Base-by-base conservation (phyloP, 2,329 filamentous ascomycete species). In the Neobulgaria alba region DNA sequence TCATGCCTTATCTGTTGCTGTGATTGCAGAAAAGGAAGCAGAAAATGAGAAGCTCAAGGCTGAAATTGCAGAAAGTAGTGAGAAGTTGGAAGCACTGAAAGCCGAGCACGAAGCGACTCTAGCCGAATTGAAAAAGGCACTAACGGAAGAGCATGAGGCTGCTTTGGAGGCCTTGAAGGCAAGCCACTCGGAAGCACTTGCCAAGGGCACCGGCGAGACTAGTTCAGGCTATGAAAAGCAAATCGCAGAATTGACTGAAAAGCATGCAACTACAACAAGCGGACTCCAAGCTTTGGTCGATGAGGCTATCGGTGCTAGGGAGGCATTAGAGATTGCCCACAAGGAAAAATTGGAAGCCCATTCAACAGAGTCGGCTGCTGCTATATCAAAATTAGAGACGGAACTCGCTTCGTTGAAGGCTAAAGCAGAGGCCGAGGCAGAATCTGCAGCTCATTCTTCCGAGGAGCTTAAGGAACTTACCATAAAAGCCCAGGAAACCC, bases 211-310 rank as follows among this genome's bases (percentile, higher is more conserved):
- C 50, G 53, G 64, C 1, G 62, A 69, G 36, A 61, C 63, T 7
- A 61, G 63, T 10, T 67, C 55, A 20, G 39, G 66, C 2, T 68
- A 74, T 20, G 68, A 75, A 44, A 62, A 68, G 41, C 63, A 67
- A 15, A 55, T 78, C 19, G 59, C 65, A 8, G 71, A 73, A 8
- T 61, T 78, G 34, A 72, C 69, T 52, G 51, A 65, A 3, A 61
- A 60, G 35, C 72, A 79, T 46, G 71, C 77, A 40, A 53, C 63
- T 9, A 59, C 63, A 3, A 52, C 68, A 20, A 64, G 63, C 17
- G 68, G 69, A 15, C 60, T 80, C 33, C 69, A 79, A 57, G 68
- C 64, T 53, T 71, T 74, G 58, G 64, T 81, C 21, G 68, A 75
- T 15, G 68, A 72, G 30, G 57, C 79, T 38, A 64, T 64, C 1